Base-by-base conservation (phyloP, 371 early-diverging fungal genomes). In the Mortierella sp. region DNA sequence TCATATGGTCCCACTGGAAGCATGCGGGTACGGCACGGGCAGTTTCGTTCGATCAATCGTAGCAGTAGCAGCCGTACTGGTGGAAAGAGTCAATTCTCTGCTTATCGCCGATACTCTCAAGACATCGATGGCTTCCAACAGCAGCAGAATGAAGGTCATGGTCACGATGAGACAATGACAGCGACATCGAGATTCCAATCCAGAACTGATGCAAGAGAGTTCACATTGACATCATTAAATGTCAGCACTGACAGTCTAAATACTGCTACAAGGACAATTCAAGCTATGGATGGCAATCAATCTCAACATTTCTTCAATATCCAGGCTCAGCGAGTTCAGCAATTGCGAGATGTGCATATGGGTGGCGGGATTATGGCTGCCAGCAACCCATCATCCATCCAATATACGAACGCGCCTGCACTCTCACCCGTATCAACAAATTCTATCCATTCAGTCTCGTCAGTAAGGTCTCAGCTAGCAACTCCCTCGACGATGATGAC, bases 291-390 rank as follows among this genome's bases (percentile, higher is more conserved):
- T 17, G 56, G 49, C 6, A 37, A 47, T 23, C 32, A 49, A 31
- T 61, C 56, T 1, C 58, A 42, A 47, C 69, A 56, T 6, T 69
- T 61, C 13, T 75, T 61, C 28, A 75, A 69, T n/a, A 35, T 34
- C 35, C 75, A 75, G 13, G 17, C 58, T 28, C 67, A 51, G 29
- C 58, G 37, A 13, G 47, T 40, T 9, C 64, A 58, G 35, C 58
- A 62, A 32, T 22, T 43, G 0, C 49, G 51, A n/a, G 62, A 34
- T 10, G 51, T 61, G 45, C 55, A 45, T 15, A 49, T 34, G 13
- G 43, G 32, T 13, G 28, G 32, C 1, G n/a, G n/a, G n/a, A 53
- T 34, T 17, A 56, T 66, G 70, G 57, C 28, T 1, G 55, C 70
- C 32, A 57, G 70, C 17, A 61, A 54, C 23, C 58, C 66, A 0